phyloP scores from a whole-genome alignment of 495 filamentous ascomycete species.

The Collariella sp. region DNA sequence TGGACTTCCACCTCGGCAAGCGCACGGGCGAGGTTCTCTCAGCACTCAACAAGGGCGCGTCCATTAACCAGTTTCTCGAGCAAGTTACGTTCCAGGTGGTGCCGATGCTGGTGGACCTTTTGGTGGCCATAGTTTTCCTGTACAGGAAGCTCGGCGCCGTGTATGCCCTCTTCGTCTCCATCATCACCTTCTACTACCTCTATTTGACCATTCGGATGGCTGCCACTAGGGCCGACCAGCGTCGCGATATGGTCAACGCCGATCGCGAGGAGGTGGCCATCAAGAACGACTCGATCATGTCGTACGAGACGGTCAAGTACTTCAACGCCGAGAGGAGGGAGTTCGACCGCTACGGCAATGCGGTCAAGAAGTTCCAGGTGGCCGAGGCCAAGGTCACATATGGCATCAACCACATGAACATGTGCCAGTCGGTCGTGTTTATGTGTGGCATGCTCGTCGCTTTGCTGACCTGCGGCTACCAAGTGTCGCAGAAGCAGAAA shows the following conservation, averaged over 20 bases:
- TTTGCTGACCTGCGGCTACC: constrained; percentile 76
- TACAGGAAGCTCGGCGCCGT: constrained; percentile 69
- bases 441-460: constrained; percentile 74
- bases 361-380: constrained; percentile 66
- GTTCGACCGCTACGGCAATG: no score
- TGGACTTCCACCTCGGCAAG: constrained; percentile 92
- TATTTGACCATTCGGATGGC: constrained; percentile 92
- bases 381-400: constrained; percentile 86
- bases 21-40: no score
- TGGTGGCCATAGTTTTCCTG: constrained; percentile 76
- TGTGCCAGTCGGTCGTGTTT: no score
- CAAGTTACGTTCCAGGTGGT: constrained; percentile 86
- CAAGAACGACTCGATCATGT: constrained; percentile 92
- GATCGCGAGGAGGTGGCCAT: constrained; percentile 87
- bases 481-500: constrained; percentile 66
- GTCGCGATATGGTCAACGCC: constrained; percentile 81
- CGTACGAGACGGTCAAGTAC: constrained; percentile 87
- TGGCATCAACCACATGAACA: constrained; percentile 73
- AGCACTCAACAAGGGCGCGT: no score
- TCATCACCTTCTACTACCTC: no score
- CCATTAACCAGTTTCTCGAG: no score
- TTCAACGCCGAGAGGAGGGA: constrained; percentile 80
- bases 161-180: constrained; percentile 78
- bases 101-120: constrained; percentile 84
- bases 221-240: constrained; percentile 77